These are phyloP conservation scores for Calonectria montana DNA, from an alignment of 2,329 filamentous ascomycete species.

Conservation along the genomic window DNA sequence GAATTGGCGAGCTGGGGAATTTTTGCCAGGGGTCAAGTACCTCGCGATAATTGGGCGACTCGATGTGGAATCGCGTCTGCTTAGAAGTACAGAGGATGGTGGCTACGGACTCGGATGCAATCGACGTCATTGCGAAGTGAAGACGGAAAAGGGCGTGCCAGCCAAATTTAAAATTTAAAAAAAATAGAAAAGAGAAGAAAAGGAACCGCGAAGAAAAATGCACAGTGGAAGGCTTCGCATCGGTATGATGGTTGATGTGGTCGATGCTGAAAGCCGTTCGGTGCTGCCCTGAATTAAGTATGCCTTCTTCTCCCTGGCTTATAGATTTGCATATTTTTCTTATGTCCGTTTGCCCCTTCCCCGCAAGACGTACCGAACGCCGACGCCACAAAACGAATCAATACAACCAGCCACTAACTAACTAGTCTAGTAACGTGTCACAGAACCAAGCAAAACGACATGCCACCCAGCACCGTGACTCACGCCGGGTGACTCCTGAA, in stretches of 20 bases:
- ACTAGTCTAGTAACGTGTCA: not conserved
- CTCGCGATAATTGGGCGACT: constrained; percentile 66
- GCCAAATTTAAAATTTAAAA: no score
- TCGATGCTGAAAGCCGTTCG: not conserved
- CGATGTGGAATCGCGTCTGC: constrained; percentile 74
- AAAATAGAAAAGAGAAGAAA: not conserved
- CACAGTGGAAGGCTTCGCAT: not conserved
- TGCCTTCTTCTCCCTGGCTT: not conserved
- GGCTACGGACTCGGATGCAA: constrained; percentile 61
- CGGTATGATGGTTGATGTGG: not conserved
- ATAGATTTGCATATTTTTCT: not conserved
- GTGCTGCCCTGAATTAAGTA: not conserved
- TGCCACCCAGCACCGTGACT: constrained; percentile 34
- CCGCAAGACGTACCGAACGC: not conserved
- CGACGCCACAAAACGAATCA: not conserved
- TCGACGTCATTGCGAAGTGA: constrained; percentile 57
- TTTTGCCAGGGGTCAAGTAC: constrained; percentile 47
- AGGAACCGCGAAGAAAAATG: not conserved
- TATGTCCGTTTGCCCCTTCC: not conserved
- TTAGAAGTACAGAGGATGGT: constrained; percentile 73
- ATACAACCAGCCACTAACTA: not conserved
- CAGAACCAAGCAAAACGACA: not conserved
- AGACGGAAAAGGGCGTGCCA: not conserved
- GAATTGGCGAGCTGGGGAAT: not conserved
- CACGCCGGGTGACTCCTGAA: constrained; percentile 38